Percentiles rank a stretch among this genome's conserved stretches.
phyloP scores from a whole-genome alignment of 1,139 yeast genomes.

The Geotrichum cucujoidarum region DNA sequence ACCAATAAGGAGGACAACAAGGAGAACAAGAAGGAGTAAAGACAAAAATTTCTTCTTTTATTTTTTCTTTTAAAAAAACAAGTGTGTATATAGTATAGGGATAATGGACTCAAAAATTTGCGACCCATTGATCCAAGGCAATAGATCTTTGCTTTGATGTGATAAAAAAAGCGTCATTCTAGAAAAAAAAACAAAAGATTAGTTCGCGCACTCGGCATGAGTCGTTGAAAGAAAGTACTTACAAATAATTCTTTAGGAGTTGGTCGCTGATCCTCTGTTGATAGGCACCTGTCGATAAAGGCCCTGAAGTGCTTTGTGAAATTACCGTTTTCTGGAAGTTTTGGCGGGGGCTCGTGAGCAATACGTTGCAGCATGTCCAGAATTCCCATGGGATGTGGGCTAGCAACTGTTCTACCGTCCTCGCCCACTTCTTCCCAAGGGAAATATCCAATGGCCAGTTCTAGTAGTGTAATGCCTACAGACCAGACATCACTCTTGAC shows the following conservation, averaged over 20 bases:
- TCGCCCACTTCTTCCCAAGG: constrained; percentile 45
- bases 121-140: constrained; percentile 53
- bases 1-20: neutral
- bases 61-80: neutral
- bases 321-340: constrained; percentile 44
- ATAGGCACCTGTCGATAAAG: constrained; percentile 67
- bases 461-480: constrained; percentile 81
- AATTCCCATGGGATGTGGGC: constrained; percentile 67
- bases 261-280: constrained; percentile 59
- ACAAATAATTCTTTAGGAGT: constrained; percentile 54
- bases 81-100: neutral
- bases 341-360: constrained; percentile 89
- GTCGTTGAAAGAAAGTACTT: neutral
- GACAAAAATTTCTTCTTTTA: neutral
- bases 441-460: constrained; percentile 75
- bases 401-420: constrained; percentile 36
- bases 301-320: constrained; percentile 48
- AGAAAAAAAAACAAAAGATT: neutral
- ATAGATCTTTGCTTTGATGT: constrained; percentile 42
- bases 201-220: neutral
- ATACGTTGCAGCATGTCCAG: constrained; percentile 85
- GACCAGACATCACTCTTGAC: constrained; percentile 97
- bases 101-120: constrained; percentile 15
- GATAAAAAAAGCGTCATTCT: constrained; percentile 43
- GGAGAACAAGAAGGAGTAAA: neutral